phyloP scores from a whole-genome alignment of 1,139 yeast genomes.

The Wickerhamiella pararugosa region DNA sequence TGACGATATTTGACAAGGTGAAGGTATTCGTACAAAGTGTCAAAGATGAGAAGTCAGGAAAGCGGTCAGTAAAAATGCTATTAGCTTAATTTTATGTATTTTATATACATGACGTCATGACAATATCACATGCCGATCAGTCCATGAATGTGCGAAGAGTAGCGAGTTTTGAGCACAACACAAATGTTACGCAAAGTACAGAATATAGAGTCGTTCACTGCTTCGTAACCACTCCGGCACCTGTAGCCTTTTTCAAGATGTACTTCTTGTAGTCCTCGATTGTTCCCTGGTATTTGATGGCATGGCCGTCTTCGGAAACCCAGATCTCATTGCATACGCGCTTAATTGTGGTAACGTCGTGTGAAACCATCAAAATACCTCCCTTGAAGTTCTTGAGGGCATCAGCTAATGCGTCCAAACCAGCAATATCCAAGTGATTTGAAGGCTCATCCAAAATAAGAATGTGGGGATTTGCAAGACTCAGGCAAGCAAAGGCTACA shows the following conservation, averaged over 20 bases:
- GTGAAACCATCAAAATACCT: constrained; percentile 94
- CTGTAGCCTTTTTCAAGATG: constrained; percentile 61
- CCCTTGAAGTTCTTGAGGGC: constrained; percentile 82
- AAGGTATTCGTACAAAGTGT: constrained; percentile 67
- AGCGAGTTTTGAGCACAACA: no score
- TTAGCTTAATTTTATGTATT: constrained; percentile 11
- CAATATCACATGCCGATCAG: no score
- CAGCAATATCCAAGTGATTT: constrained; percentile 95
- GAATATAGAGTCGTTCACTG: constrained; percentile 32
- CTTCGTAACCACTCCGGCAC: constrained; percentile 74
- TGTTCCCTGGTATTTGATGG: constrained; percentile 64
- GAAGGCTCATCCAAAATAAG: constrained; percentile 95
- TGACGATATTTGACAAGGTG: constrained; percentile 77
- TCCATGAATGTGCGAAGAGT: no score
- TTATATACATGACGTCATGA: no score
- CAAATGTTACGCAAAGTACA: neutral
- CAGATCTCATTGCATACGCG: constrained; percentile 85
- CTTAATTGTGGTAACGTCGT: constrained; percentile 83
- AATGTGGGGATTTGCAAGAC: constrained; percentile 84
- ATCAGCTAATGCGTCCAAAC: constrained; percentile 86
- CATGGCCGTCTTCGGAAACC: constrained; percentile 82
- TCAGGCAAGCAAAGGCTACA: constrained; percentile 92
- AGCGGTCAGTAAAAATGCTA: constrained; percentile 72
- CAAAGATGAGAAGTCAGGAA: constrained; percentile 78
- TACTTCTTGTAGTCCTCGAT: constrained; percentile 84